These are phyloP conservation scores for Margaritispora aquatica DNA, from an alignment of 495 filamentous ascomycete species.

Conservation along the genomic window DNA sequence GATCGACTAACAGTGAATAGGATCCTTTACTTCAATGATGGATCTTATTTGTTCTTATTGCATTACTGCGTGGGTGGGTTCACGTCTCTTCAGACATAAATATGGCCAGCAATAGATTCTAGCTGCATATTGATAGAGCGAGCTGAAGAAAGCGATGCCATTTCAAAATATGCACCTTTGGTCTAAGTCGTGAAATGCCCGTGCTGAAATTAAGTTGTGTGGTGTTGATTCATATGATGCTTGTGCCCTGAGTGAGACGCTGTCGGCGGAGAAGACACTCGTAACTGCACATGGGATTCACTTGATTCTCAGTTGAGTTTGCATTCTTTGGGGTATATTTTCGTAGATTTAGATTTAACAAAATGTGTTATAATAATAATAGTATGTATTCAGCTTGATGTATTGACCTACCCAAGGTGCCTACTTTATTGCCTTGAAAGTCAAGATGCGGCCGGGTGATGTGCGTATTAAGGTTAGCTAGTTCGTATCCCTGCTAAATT, in stretches of 20 bases:
- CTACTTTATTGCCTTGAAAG: too few species aligned
- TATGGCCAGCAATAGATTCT: background rate
- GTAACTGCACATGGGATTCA: too few species aligned
- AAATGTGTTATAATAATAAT: too few species aligned
- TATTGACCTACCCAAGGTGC: too few species aligned
- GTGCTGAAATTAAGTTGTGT: background rate
- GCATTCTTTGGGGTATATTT: too few species aligned
- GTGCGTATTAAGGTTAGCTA: background rate
- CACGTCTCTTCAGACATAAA: background rate
- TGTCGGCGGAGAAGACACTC: too few species aligned
- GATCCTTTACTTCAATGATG: conserved; percentile 27
- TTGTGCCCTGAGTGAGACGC: background rate
- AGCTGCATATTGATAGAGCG: background rate
- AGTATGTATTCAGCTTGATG: too few species aligned
- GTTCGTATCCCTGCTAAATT: background rate
- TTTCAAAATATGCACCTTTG: background rate
- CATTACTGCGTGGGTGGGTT: background rate
- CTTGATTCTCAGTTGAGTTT: too few species aligned
- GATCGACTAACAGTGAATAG: conserved; percentile 21
- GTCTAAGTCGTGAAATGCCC: background rate
- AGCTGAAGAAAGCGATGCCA: background rate
- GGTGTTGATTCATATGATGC: background rate
- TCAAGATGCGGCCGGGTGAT: background rate
- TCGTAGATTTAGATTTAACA: too few species aligned
- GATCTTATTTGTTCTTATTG: background rate